Evolutionary conservation across 2,329 filamentous ascomycete species (phyloP), one percentile per base, ranked within the genome.

Genomic region (Sarocladium oryzae): DNA sequence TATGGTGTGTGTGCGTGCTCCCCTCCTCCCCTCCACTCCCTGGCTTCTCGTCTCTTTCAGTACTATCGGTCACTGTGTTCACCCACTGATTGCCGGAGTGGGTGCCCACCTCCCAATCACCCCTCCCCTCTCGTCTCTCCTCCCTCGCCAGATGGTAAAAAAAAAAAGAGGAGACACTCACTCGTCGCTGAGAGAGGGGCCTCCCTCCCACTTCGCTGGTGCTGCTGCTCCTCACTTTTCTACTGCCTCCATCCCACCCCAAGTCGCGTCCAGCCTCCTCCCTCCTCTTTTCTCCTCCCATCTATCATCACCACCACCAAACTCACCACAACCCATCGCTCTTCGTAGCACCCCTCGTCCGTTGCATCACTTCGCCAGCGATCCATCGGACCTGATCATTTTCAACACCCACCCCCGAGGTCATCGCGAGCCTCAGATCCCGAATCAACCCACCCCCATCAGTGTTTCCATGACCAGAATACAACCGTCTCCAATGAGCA

Each of bases 401-500:
- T 32, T 46, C 35, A 41, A 36, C 48, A 16, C 21, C 38, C 38
- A 23, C 41, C 23, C 11, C 32, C 58, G 58, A 67, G 63, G 64
- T 59, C 55, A 56, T 52, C 49, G 32, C 59, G 54, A 63, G 61
- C 64, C 65, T 66, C 60, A 54, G 45, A 54, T 52, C 56, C 54
- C 49, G 32, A 49, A 36, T 54, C 52, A 56, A 48, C 54, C 55
- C 61, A 59, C 63, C 62, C 65, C 28, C 61, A 60, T 69, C 60
- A 63, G 58, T 61, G 63, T 61, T 67, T 69, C 66, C 63, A 70
- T 69, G 68, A 69, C 63, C 62, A 68, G 62, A 59, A 66, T 68
- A 67, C 66, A 62, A 57, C 56, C 63, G 59, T 63, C 59, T 63
- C 69, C 66, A 71, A 84, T 84, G 81, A 82, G 70, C 69, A 76